These are phyloP conservation scores for Aspergillus avenaceus DNA, from an alignment of 495 filamentous ascomycete species.

Conservation along the genomic window DNA sequence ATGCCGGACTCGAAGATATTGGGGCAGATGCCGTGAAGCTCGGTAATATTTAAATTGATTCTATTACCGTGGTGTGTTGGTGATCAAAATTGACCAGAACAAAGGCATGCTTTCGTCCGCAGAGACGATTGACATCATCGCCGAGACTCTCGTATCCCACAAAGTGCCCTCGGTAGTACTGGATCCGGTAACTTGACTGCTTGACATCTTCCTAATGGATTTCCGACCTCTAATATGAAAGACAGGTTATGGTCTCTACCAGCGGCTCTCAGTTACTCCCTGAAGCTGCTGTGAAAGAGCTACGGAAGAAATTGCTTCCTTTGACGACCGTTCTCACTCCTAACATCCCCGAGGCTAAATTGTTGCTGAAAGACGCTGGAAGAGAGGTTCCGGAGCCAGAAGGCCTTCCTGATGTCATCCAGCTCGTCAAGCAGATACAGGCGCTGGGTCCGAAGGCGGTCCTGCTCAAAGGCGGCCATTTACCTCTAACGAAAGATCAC, in stretches of 20 bases:
- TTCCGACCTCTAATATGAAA: constrained; percentile 8
- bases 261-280: constrained; percentile 75
- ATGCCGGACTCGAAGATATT: constrained; percentile 77
- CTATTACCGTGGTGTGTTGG: not conserved
- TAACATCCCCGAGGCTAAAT: constrained; percentile 83
- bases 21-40: constrained; percentile 88
- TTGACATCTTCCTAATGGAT: not conserved
- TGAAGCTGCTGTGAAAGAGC: constrained; percentile 56
- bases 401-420: constrained; percentile 56
- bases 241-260: constrained; percentile 88
- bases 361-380: constrained; percentile 62
- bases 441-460: constrained; percentile 71
- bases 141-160: constrained; percentile 58
- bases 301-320: constrained; percentile 68
- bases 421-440: constrained; percentile 63
- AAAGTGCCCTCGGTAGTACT: constrained; percentile 63
- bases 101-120: constrained; percentile 87
- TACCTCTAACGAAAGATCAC: constrained; percentile 64
- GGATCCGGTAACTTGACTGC: constrained; percentile 63
- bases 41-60: constrained; percentile 51
- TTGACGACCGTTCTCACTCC: constrained; percentile 79
- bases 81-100: not conserved
- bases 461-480: constrained; percentile 87
- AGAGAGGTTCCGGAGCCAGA: constrained; percentile 43
- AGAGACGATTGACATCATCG: constrained; percentile 70